A percentile compares a stretch with the other conserved stretches of the same genome.
phyloP scores from a whole-genome alignment of 345 rosid genomes.

The Kernera saxatilis region DNA sequence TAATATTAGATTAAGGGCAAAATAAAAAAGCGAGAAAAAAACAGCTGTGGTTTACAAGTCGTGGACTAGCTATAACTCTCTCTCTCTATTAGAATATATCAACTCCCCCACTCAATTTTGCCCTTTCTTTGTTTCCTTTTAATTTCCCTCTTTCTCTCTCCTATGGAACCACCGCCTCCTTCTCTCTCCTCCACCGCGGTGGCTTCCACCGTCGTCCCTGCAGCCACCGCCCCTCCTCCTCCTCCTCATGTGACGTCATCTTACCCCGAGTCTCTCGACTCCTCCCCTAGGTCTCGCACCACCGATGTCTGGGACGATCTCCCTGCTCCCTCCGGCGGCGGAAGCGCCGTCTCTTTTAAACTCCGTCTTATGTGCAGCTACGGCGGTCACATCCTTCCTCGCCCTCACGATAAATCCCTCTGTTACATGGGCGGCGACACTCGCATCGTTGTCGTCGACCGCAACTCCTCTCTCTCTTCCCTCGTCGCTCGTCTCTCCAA shows the following conservation, averaged over 20 bases:
- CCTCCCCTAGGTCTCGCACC: constrained; percentile 84
- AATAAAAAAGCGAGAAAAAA: not conserved
- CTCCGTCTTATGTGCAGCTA: constrained; percentile 93
- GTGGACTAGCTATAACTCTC: constrained; percentile 14
- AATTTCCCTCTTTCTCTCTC: not conserved
- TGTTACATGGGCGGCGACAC: constrained; percentile 91
- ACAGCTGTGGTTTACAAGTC: constrained; percentile 30
- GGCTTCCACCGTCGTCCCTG: constrained; percentile 24
- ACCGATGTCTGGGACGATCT: constrained; percentile 68
- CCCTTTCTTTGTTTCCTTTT: not conserved
- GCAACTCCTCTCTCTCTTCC: constrained; percentile 50
- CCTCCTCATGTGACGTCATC: constrained; percentile 9
- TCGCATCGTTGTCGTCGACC: constrained; percentile 85
- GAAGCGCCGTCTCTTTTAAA: constrained; percentile 42
- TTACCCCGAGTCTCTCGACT: constrained; percentile 58
- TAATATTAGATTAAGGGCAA: not conserved
- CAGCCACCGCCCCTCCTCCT: constrained; percentile 18
- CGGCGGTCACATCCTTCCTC: constrained; percentile 86
- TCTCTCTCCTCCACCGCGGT: constrained; percentile 18
- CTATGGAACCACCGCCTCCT: constrained; percentile 31
- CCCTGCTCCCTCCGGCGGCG: constrained; percentile 27
- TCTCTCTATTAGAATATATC: not conserved
- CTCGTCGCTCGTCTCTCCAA: constrained; percentile 58
- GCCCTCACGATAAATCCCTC: constrained; percentile 82
- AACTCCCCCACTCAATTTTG: not conserved